Evolutionary conservation across 2,329 filamentous ascomycete genomes (phyloP), one percentile per base, ranked within the genome.

Genomic region (Cryphonectria parasitica): DNA sequence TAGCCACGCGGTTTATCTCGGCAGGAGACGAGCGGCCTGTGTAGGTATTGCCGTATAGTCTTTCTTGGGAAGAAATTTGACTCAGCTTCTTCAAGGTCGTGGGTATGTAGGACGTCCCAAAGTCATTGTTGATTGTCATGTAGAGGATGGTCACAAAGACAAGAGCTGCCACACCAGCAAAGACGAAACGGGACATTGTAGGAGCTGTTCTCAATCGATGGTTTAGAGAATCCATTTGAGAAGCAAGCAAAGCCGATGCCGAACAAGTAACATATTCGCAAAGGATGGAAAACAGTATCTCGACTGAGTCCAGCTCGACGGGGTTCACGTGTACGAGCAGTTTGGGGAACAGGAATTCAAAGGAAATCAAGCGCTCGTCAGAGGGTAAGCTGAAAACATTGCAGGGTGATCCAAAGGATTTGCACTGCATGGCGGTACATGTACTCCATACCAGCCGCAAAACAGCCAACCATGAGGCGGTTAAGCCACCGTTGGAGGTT

Each of bases 1-100:
- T 78, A 39, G 72, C 69, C 13, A 75, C 74, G 0, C 71, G 74
- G 34, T 75, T 72, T 61, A 75, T 69, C 41, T 77, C 75, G 8
- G 54, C 68, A 6, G 73, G 68, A 2, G 58, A 43, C 1, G 72
- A 72, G 7, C 66, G 67, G n/a, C 71, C 72, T 11, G 68, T 71
- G n/a, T 73, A 74, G 1, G 49, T 66, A 45, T 71, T 73, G 19
- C 69, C 72, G 61, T 73, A 73, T 2, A 69, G 58, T 17, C 60
- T 69, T 0, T 60, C 15, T n/a, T 39, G 6, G 1, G 34, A 13
- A 17, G n/a, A n/a, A 31, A 22, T 28, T 4, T 19, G 25, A 10
- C 17, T 8, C 5, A 39, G 17, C 5, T 36, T 31, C 13, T n/a
- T 11, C 5, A 34, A 34, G 34, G 2, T 41, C 36, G n/a, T 3